These are phyloP conservation scores for Maudiozyma bulderi DNA, from an alignment of 805 yeast species.

Conservation along the genomic window DNA sequence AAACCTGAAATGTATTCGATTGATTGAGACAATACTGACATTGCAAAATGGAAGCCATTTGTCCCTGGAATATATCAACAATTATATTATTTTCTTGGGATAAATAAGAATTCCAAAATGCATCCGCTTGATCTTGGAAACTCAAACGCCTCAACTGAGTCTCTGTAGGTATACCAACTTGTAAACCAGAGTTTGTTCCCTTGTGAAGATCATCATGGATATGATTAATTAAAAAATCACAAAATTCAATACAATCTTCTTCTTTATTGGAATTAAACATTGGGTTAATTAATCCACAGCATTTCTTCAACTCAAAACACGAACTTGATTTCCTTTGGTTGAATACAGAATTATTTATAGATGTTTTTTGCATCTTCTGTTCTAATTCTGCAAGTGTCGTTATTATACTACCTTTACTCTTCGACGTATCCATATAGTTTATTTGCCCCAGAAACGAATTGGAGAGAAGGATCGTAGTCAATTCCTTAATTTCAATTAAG, in stretches of 20 bases:
- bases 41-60: conserved; percentile 65
- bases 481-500: conserved; percentile 58
- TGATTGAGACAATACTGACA: conserved; percentile 67
- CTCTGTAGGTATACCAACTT: neutral
- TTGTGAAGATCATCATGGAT: conserved; percentile 78
- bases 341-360: conserved; percentile 3
- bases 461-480: conserved; percentile 31
- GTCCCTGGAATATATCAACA: conserved; percentile 82
- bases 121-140: conserved; percentile 42
- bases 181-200: neutral
- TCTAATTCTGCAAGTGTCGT: conserved; percentile 55
- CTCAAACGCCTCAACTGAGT: neutral
- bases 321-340: neutral
- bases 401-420: conserved; percentile 36
- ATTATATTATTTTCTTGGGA: conserved; percentile 69
- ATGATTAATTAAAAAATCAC: conserved; percentile 80
- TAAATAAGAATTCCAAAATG: conserved; percentile 87
- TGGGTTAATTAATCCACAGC: conserved; percentile 59
- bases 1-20: conserved; percentile 80
- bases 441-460: conserved; percentile 2
- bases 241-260: conserved; percentile 90
- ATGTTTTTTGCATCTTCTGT: conserved; percentile 41
- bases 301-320: conserved; percentile 44
- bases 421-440: neutral
- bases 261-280: conserved; percentile 76